Conservation (phyloP, 345 rosid species). For the Alliaria petiolata region DNA sequence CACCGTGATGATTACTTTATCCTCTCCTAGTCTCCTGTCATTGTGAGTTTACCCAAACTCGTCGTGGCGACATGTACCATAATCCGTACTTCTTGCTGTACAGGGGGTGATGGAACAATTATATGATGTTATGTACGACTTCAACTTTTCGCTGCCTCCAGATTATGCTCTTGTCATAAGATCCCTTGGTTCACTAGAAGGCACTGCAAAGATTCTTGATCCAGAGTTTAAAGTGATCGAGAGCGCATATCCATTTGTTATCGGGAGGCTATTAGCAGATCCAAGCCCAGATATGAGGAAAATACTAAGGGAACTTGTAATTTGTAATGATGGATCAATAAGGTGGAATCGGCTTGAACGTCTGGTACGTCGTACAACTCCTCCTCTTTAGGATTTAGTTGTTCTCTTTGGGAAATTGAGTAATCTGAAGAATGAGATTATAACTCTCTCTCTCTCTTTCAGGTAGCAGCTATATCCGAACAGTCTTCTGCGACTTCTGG, state of each 20-base stretch:
- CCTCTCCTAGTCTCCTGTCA: no score
- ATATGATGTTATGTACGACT: slow-evolving; percentile 88
- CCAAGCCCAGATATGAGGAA: slow-evolving; percentile 95
- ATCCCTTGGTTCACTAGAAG: slow-evolving; percentile 95
- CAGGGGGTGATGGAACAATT: slow-evolving; percentile 86
- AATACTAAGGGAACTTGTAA: slow-evolving; percentile 81
- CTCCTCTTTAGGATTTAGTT: background rate
- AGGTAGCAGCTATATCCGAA: slow-evolving; percentile 91
- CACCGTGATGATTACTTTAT: no score
- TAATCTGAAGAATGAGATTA: background rate
- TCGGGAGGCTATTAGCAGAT: slow-evolving; percentile 88
- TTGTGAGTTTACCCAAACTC: no score
- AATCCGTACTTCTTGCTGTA: no score
- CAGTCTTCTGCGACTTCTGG: slow-evolving; percentile 55
- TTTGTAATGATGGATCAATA: slow-evolving; percentile 77
- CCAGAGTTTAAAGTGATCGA: slow-evolving; percentile 89
- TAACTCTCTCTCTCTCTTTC: slow-evolving; percentile 7
- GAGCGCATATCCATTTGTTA: slow-evolving; percentile 85
- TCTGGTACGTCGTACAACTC: slow-evolving; percentile 56
- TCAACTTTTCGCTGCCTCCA: slow-evolving; percentile 85
- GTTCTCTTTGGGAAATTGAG: background rate
- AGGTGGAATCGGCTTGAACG: slow-evolving; percentile 96
- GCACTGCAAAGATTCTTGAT: slow-evolving; percentile 88
- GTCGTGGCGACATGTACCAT: no score
- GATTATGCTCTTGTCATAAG: slow-evolving; percentile 93